Base-by-base conservation (phyloP, 2,329 filamentous ascomycete genomes). In the Akanthomyces lecanii region DNA sequence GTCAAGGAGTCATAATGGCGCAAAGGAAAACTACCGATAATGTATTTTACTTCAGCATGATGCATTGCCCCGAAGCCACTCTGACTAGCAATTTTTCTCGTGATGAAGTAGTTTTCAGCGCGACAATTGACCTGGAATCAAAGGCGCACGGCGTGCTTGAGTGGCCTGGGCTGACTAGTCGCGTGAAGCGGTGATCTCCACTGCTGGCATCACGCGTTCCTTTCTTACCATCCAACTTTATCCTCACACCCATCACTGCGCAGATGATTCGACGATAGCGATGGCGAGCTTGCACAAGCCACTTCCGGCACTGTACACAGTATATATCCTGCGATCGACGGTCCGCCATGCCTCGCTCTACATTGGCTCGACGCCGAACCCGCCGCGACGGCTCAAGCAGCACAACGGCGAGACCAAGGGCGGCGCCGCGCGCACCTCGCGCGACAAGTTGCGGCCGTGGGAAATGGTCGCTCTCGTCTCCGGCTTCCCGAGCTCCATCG, bases 301-400 rank as follows among this genome's bases (percentile, higher is more conserved):
- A 0, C 91, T 98, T 25, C 94, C 94, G 11, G 88, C 93, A 1
- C 89, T 97, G 67, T 98, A 98, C 73, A 92, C 91, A 68, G 96
- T 95, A 72, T 98, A 99, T 74, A 84, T 98, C 18, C 84, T 98
- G 42, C 89, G 93, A 23, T 97, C 94, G 0, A 92, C 88, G 0
- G 82, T 92, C 11, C 83, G 85, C 52, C 87, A 86, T 71, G 82
- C 84, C 33, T 86, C 84, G 2, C 82, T 94, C 33, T 99, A 99
- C 75, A 89, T 98, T 61, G 95, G 95, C 60, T 96, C 91, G 50
- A 98, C 95, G 1, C 93, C 93, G 0, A 87, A 97, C 71, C 94
- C 95, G 48, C 86, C 87, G 1, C 85, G 94, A 64, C 89, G 95
- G 16, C 81, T 98, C 28, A 87, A 86, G 65, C 95, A 98, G 74